Conservation (phyloP, 768 basidiomycete genomes). For the Suillus discolor region DNA sequence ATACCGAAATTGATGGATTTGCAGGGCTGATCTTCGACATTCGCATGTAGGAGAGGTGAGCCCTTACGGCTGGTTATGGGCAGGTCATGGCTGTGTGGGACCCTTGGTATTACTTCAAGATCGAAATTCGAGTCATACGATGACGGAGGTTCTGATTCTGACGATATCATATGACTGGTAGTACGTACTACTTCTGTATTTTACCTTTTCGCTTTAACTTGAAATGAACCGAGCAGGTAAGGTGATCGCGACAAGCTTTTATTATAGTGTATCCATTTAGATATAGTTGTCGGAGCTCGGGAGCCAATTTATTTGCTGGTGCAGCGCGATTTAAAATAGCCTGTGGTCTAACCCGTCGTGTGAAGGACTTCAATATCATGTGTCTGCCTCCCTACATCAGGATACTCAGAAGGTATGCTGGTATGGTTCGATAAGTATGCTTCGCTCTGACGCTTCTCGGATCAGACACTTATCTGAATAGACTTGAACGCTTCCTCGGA, state of each 20-base stretch:
- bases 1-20: conserved; percentile 8
- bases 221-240: neutral
- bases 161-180: neutral
- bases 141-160: neutral
- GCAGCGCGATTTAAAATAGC: neutral
- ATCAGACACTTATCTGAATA: conserved; percentile 1
- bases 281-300: neutral
- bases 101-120: neutral
- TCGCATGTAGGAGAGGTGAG: conserved; percentile 6
- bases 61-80: neutral
- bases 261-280: neutral
- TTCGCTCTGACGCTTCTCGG: neutral
- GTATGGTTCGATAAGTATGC: neutral
- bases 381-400: neutral
- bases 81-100: neutral
- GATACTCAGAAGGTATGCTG: neutral
- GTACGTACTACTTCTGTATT: neutral
- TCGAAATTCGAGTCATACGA: neutral
- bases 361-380: neutral
- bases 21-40: conserved; percentile 2
- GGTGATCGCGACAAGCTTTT: neutral
- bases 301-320: neutral
- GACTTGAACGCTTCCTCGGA: neutral
- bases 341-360: neutral
- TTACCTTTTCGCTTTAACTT: conserved; percentile 5